These are phyloP conservation scores for Tympanopsis confertula DNA, from an alignment of 2,329 filamentous ascomycete species.

Conservation along the genomic window DNA sequence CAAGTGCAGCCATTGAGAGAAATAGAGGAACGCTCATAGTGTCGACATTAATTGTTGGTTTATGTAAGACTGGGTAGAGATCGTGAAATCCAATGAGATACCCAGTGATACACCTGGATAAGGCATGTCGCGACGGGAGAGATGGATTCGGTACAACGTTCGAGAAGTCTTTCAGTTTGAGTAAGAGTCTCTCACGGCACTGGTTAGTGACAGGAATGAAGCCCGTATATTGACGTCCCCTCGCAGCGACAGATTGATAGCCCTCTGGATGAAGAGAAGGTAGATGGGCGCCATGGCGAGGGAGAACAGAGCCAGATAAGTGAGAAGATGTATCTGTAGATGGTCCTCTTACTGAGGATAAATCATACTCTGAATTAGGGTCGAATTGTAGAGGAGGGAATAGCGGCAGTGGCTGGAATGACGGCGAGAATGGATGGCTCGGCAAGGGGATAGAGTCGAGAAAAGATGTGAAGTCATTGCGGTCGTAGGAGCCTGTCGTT, in stretches of 20 bases:
- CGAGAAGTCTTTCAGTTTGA: not conserved
- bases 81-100: conserved; percentile 23
- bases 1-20: conserved; percentile 3
- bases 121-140: conserved; percentile 14
- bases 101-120: conserved; percentile 20
- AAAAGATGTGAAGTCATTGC: conserved; percentile 1
- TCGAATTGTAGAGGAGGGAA: not conserved
- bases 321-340: not conserved
- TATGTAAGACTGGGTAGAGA: conserved; percentile 23
- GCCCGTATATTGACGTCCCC: not conserved
- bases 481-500: not conserved
- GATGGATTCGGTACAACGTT: not conserved
- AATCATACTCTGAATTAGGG: not conserved
- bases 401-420: not conserved
- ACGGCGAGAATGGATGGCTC: not conserved
- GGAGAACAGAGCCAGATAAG: not conserved
- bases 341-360: not conserved
- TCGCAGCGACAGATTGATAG: not conserved
- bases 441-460: not conserved
- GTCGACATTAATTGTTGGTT: conserved; percentile 18
- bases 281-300: not conserved
- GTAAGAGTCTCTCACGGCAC: not conserved
- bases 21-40: conserved; percentile 16
- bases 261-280: not conserved
- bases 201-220: not conserved